Base-by-base conservation (phyloP, 257 asterid genomes). In the Salvia rosmarinus region DNA sequence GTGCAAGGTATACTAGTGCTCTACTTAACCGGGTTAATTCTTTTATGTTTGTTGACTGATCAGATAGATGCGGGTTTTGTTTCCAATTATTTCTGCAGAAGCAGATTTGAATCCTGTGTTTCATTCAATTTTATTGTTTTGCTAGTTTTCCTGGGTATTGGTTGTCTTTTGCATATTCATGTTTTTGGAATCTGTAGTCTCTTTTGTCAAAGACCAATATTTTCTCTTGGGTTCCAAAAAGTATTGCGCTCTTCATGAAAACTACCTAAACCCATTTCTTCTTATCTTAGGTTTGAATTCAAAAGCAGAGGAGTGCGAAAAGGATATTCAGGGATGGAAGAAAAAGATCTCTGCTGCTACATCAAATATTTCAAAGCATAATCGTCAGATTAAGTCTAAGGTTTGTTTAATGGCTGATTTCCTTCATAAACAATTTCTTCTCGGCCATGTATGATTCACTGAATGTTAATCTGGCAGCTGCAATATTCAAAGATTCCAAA, bases 311-410 rank as follows among this genome's bases (percentile, higher is more conserved):
- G 96, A 83, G 39, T 95, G 98, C 54, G 99, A 95, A 73, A 87
- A 17, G 80, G 93, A 86, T 54, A 84, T 91, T 75, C 96, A 88
- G 84, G 86, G 79, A 72, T 91, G 89, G 98, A 83, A 87, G 86
- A 91, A 81, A 82, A 90, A 84, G 86, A 88, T 85, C 32, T 89
- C 99, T 42, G 88, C 91, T 75, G 97, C 91, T 47, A 95, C 99
- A 74, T 91, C 96, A 61, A 89, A 83, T 81, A 87, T 95, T 73
- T 81, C 89, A 81, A 89, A 95, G 79, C 96, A 84, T 83, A 88
- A 83, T 69, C 99, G 97, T 70, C 97, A 85, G 78, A 95, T 85
- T 64, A 95, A 89, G 81, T 84, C 96, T 21, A 91, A 95, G 99
- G 99, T 95, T 70, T 32, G 84, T 65, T 56, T 71, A 17, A 40